Evolutionary conservation across 805 yeast species (phyloP), one percentile per base, ranked within the genome.

Genomic region (Cephaloascus fragrans): DNA sequence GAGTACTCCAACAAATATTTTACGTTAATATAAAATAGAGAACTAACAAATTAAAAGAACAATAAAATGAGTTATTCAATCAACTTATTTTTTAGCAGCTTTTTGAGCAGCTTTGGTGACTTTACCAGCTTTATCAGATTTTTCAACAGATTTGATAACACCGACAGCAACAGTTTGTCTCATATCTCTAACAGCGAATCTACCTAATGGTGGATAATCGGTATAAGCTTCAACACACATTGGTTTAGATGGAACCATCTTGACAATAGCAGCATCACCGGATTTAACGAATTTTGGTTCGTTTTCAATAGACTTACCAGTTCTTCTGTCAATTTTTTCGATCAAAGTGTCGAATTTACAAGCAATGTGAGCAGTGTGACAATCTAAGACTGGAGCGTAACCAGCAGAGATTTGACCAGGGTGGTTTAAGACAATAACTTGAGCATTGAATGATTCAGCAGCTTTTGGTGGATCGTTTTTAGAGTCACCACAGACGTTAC

Each of bases 111-210:
- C 86, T 87, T 86, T 86, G 88, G 95, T 85, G 61, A 85, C 93
- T 88, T 86, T 85, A 73, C 87, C 89, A 62, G 87, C 85, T 71
- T 71, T 73, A 71, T 78, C 82, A 55, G 84, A 63, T 83, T 87
- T 87, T 62, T 76, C 94, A 59, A 87, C 95, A 51, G 87, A 71
- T 82, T 90, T 90, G 84, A 90, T 84, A 66, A 89, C 96, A 85
- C 97, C 97, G 67, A 89, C 97, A 68, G 97, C 97, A 62, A 89
- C 97, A 60, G 97, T 89, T 77, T 88, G 96, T 84, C 97, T 85
- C 97, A 88, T 88, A 76, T 88, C 97, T 84, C 97, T 89, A 80
- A 88, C 96, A 68, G 69, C 69, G 47, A 67, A 67, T 52, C 72
- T 56, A 44, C 72, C 72, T 51, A 67, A 65, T 48, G 67, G 96